A percentile compares a stretch with the other conserved stretches of the same genome.
Conservation (phyloP, 2,329 filamentous ascomycete genomes). For the Geoglossum cookeanum region DNA sequence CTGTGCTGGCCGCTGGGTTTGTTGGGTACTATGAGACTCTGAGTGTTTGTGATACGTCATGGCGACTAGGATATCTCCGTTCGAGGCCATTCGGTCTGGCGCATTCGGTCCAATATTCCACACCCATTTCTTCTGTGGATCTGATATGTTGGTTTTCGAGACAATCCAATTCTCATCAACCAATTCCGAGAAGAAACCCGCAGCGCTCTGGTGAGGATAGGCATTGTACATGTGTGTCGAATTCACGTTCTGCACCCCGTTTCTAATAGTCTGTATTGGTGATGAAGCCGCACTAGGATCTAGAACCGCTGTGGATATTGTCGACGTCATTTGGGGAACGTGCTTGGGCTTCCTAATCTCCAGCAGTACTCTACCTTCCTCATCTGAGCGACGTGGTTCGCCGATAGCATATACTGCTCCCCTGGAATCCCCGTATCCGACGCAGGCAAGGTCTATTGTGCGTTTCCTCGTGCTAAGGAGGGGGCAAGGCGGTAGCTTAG, state of each 20-base stretch:
- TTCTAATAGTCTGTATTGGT: background rate
- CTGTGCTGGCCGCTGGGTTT: constrained; percentile 6
- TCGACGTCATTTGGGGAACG: background rate
- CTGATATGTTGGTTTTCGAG: background rate
- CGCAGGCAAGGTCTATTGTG: background rate
- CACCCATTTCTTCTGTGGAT: background rate
- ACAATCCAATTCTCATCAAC: background rate
- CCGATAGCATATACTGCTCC: background rate
- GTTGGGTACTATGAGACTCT: constrained; percentile 1
- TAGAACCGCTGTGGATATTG: background rate
- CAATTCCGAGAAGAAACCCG: background rate
- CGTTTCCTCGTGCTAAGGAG: background rate
- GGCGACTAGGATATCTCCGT: constrained; percentile 13
- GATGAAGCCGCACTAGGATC: background rate
- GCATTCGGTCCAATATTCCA: constrained; percentile 13
- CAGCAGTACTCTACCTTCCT: background rate
- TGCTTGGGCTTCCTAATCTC: background rate
- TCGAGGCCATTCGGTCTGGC: constrained; percentile 13
- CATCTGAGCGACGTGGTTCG: background rate
- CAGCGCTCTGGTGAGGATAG: background rate
- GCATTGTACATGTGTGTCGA: background rate
- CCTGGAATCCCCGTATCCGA: background rate
- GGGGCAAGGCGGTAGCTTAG: background rate
- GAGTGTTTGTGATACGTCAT: constrained; percentile 10
- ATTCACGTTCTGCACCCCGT: background rate